Percentiles rank a stretch among this genome's conserved stretches.
Conservation (phyloP, 805 yeast species). For the Pichia paraexigua region DNA sequence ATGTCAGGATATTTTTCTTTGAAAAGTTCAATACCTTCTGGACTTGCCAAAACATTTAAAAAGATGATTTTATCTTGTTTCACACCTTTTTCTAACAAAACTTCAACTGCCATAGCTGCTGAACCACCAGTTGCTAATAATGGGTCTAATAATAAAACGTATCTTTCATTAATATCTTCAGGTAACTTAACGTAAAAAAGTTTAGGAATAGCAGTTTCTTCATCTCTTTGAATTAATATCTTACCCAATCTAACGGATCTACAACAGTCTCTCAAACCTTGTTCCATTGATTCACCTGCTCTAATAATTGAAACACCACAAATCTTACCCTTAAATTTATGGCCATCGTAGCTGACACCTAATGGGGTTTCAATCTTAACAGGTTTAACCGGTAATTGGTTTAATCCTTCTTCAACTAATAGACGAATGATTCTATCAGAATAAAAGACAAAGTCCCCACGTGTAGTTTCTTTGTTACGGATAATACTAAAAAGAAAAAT, state of each 20-base stretch:
- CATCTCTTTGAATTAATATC: conserved; percentile 94
- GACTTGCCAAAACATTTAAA: conserved; percentile 85
- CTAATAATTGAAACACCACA: conserved; percentile 98
- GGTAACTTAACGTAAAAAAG: conserved; percentile 92
- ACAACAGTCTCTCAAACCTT: conserved; percentile 95
- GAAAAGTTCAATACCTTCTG: conserved; percentile 84
- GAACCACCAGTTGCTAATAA: conserved; percentile 99
- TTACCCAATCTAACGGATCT: conserved; percentile 94
- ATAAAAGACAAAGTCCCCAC: conserved; percentile 93
- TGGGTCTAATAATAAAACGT: conserved; percentile 88
- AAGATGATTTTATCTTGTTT: conserved; percentile 81
- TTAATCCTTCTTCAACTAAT: conserved; percentile 91
- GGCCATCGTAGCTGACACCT: conserved; percentile 64
- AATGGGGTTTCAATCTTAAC: conserved; percentile 68
- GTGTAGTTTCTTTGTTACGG: conserved; percentile 68
- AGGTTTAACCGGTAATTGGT: conserved; percentile 82
- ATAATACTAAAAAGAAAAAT: conserved; percentile 42
- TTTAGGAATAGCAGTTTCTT: conserved; percentile 91
- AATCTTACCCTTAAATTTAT: conserved; percentile 79
- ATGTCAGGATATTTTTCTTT: conserved; percentile 73
- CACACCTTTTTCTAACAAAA: conserved; percentile 79
- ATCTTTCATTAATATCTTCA: conserved; percentile 80
- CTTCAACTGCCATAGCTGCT: conserved; percentile 95
- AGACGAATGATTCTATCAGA: conserved; percentile 91
- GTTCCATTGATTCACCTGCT: conserved; percentile 99